phyloP scores from a whole-genome alignment of 2,329 filamentous ascomycete genomes.

The Aaosphaeria arxii region DNA sequence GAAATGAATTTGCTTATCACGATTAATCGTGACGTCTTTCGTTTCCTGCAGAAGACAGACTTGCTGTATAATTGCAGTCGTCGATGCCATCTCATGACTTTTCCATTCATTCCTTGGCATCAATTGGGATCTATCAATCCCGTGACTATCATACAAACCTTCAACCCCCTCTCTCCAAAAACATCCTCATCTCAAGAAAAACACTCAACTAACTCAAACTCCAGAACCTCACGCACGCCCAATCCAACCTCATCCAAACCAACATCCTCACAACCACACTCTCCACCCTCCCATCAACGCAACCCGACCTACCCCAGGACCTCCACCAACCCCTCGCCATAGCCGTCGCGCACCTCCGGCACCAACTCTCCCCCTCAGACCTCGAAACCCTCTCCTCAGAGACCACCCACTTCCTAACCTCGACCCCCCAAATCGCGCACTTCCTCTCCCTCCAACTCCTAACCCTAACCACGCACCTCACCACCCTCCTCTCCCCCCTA shows the following conservation, averaged over 20 bases:
- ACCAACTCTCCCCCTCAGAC: conserved; percentile 35
- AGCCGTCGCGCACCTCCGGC: conserved; percentile 38
- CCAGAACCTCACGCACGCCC: conserved; percentile 38
- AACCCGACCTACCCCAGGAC: conserved; percentile 36
- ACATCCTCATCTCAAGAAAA: not conserved
- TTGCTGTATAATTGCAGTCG: too few species aligned
- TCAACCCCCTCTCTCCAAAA: not conserved
- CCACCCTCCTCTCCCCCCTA: conserved; percentile 26
- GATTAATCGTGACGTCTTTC: not conserved
- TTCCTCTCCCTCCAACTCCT: conserved; percentile 33
- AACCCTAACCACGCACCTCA: conserved; percentile 27
- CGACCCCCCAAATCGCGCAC: conserved; percentile 32
- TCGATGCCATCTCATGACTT: too few species aligned
- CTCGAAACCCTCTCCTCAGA: conserved; percentile 39
- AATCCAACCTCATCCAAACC: conserved; percentile 15
- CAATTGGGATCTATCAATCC: not conserved
- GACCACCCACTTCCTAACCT: conserved; percentile 38
- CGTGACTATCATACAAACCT: not conserved
- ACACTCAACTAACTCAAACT: not conserved
- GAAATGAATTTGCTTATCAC: not conserved
- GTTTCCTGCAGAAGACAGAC: too few species aligned
- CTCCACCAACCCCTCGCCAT: conserved; percentile 44
- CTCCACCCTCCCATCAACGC: conserved; percentile 7
- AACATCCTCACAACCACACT: conserved; percentile 5
- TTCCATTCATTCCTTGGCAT: not conserved